Evolutionary conservation across 139 green algal genomes (phyloP).

Genomic region (Chlamydomonas incerta): DNA sequence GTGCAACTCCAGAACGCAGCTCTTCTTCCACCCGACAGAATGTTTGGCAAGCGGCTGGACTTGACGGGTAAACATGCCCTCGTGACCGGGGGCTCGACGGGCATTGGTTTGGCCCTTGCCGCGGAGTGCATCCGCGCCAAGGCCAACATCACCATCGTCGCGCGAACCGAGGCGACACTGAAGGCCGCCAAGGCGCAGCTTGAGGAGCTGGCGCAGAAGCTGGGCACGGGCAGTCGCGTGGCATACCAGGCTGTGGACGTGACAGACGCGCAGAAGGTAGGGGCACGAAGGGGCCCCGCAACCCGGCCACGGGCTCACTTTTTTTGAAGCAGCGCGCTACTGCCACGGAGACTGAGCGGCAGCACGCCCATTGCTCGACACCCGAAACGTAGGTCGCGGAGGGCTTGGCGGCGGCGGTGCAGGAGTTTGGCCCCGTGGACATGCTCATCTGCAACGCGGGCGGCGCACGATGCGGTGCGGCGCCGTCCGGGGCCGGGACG

Average conservation of each 20-base stretch:
- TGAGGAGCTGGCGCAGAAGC: not conserved
- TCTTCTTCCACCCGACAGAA: not conserved
- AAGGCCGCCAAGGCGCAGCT: slow-evolving; percentile 28
- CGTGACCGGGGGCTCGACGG: slow-evolving; percentile 83
- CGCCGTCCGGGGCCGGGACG: too few species aligned
- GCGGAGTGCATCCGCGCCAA: slow-evolving; percentile 40
- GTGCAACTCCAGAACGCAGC: too few species aligned
- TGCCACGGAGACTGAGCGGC: too few species aligned
- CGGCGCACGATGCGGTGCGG: not conserved
- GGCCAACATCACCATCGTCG: slow-evolving; percentile 15
- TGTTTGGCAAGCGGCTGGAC: slow-evolving; percentile 28
- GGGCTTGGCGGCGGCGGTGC: not conserved
- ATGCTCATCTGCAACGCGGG: slow-evolving; percentile 33
- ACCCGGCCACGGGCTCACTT: too few species aligned
- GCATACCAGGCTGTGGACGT: slow-evolving; percentile 34
- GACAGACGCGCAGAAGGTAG: slow-evolving; percentile 35
- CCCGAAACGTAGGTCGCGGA: not conserved
- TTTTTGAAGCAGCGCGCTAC: too few species aligned
- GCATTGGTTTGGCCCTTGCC: slow-evolving; percentile 76
- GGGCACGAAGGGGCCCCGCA: too few species aligned
- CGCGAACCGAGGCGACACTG: slow-evolving; percentile 3
- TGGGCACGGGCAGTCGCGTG: not conserved
- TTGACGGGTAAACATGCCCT: slow-evolving; percentile 78
- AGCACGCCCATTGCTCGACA: too few species aligned
- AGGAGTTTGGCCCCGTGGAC: slow-evolving; percentile 5